Evolutionary conservation across 169 alveolate genomes (phyloP), one percentile per base, ranked within the genome.

Genomic region (Eimeria praecox): DNA sequence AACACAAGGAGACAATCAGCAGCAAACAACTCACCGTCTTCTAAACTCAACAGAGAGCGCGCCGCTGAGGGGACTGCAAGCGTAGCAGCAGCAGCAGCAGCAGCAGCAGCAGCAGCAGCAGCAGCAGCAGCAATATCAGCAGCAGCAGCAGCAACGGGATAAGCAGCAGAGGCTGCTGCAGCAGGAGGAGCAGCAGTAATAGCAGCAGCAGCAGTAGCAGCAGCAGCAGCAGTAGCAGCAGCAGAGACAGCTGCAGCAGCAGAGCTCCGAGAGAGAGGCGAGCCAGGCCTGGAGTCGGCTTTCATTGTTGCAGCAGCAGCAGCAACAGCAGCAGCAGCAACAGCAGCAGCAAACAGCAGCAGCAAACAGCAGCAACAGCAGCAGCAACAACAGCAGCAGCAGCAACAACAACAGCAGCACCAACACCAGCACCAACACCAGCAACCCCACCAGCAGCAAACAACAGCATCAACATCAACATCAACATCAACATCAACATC

Each of bases 271-370:
- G n/a, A n/a, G n/a, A n/a, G n/a, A n/a, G n/a, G n/a, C n/a, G n/a
- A n/a, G n/a, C n/a, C n/a, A n/a, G n/a, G n/a, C n/a, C n/a, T n/a
- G n/a, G n/a, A n/a, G n/a, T n/a, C n/a, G n/a, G n/a, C n/a, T n/a
- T n/a, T n/a, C n/a, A n/a, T n/a, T n/a, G n/a, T n/a, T n/a, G 56
- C 88, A n/a, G 88, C 66, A 44, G 64, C 88, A 42, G 88, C 88
- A 42, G 33, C 66, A 78, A 62, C 88, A 42, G 44, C 66, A 78
- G n/a, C 56, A 38, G 62, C 66, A 78, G 62, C 56, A 78, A 33
- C 66, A 78, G 20, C 66, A 24, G 64, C 56, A 44, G 35, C 88
- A 44, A 30, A 33, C 88, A 18, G 62, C 88, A 42, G 64, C 66
- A 78, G 88, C 88, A 42, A 33, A n/a, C 66, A 44, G 64, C 56